Evolutionary conservation across 2,329 filamentous ascomycete genomes (phyloP), one percentile per base, ranked within the genome.

Genomic region (Tolypocladium paradoxum): DNA sequence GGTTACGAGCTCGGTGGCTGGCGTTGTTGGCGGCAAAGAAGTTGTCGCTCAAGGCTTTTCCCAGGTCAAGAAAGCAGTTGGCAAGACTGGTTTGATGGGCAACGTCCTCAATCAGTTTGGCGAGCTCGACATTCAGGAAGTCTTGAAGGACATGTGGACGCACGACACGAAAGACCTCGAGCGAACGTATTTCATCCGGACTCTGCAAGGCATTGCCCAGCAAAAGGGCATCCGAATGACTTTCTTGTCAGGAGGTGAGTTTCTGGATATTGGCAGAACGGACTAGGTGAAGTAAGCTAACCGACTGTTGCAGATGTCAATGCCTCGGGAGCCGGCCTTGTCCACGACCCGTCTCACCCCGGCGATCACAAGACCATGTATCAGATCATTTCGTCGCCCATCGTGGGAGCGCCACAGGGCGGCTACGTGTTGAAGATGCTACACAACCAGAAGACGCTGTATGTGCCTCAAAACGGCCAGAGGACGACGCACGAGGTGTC

Each of bases 291-390:
- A 4, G 2, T 12, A 11, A 18, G 24, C 53, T 49, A 16, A 49
- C 46, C 16, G 37, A 22, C 8, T 1, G 7, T 22, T 40, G 6
- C 57, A 85, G 84, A 87, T 64, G 92, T 97, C 67, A 93, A 92
- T 69, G 87, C 84, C 62, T 91, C 88, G 59, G 93, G 93, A 58
- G 93, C 93, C 24, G 93, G 93, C 54, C 80, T 99, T 12, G 84
- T 99, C 2, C 93, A 99, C 70, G 93, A 99, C 70, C 93, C 93
- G 0, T 81, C 87, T 22, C 89, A 93, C 67, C 92, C 92, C 0
- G 84, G 83, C 38, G 90, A 97, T 70, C 90, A 97, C 78, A 99
- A 97, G 73, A 96, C 93, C 31, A 99, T 99, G 92, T 99, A 97
- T 73, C 93, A 99, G 69, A 81, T 99, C 67, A 96, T 97, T 67